Evolutionary conservation across 2,329 filamentous ascomycete species (phyloP).

Genomic region (Sporothrix phasma): DNA sequence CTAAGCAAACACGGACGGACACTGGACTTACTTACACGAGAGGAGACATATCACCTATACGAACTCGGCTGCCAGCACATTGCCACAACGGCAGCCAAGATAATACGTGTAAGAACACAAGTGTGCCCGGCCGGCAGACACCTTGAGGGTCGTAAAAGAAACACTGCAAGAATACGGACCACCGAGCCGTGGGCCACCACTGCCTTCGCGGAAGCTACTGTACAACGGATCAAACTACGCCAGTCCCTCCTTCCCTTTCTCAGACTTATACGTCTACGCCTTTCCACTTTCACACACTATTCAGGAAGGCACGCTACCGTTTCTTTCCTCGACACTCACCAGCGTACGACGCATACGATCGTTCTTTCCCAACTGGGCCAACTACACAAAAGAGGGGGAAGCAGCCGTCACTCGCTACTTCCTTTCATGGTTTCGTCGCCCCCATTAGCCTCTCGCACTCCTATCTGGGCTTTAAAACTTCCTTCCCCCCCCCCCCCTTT

Average conservation of each 20-base stretch:
- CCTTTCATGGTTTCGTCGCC: conserved; percentile 9
- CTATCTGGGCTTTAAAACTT: conserved; percentile 12
- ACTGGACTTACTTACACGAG: no score
- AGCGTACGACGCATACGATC: not conserved
- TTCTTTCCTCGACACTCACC: not conserved
- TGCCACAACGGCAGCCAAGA: not conserved
- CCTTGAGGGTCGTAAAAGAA: not conserved
- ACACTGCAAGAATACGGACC: not conserved
- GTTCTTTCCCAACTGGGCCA: conserved; percentile 3
- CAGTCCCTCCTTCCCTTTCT: not conserved
- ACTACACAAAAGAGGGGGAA: not conserved
- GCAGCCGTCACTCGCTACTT: conserved; percentile 4
- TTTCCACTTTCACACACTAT: not conserved
- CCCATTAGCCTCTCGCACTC: conserved; percentile 15
- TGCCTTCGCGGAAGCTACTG: no score
- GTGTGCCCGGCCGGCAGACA: not conserved
- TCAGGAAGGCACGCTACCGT: not conserved
- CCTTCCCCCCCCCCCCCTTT: not conserved
- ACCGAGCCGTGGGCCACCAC: not conserved
- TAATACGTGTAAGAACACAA: not conserved
- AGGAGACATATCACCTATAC: not conserved
- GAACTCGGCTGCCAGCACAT: not conserved
- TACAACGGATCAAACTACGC: not conserved
- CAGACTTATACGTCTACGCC: not conserved
- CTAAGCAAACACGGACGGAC: no score